phyloP scores from a whole-genome alignment of 116 monocot species.

The Posidonia oceanica region DNA sequence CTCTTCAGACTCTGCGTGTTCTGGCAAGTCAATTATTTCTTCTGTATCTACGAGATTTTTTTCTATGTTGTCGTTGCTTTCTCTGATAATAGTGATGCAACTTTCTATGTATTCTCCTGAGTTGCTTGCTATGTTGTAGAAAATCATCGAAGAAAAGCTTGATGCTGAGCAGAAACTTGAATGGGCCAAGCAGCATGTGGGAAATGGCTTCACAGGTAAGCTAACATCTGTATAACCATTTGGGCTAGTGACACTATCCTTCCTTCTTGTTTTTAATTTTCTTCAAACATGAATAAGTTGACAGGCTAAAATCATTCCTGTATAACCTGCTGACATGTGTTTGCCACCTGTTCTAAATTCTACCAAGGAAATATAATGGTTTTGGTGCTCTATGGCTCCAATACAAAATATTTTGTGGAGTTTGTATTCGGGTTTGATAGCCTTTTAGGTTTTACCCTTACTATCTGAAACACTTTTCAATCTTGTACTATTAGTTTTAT shows the following conservation, averaged over 20 bases:
- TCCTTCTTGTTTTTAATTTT: not conserved
- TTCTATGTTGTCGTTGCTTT: not conserved
- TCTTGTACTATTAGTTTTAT: too few relatives aligned
- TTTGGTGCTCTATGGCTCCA: too few relatives aligned
- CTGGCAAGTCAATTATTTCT: conserved; percentile 21
- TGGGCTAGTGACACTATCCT: not conserved
- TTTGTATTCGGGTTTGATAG: too few relatives aligned
- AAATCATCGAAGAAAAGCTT: conserved; percentile 33
- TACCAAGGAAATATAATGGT: too few relatives aligned
- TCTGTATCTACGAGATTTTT: not conserved
- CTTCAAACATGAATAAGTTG: too few relatives aligned
- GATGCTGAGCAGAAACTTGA: conserved; percentile 28
- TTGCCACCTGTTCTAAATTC: too few relatives aligned
- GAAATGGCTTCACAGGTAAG: conserved; percentile 43
- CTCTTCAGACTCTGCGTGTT: conserved; percentile 34
- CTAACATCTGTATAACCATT: not conserved
- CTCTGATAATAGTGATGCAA: not conserved
- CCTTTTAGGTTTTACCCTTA: too few relatives aligned
- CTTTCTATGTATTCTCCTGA: not conserved
- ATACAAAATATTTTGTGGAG: too few relatives aligned
- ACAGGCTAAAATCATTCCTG: too few relatives aligned
- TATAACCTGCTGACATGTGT: too few relatives aligned
- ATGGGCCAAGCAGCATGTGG: conserved; percentile 34
- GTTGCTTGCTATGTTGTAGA: conserved; percentile 17
- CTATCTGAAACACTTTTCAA: too few relatives aligned